Conservation (phyloP, 2,329 filamentous ascomycete genomes). For the Endocalyx cinctus region DNA sequence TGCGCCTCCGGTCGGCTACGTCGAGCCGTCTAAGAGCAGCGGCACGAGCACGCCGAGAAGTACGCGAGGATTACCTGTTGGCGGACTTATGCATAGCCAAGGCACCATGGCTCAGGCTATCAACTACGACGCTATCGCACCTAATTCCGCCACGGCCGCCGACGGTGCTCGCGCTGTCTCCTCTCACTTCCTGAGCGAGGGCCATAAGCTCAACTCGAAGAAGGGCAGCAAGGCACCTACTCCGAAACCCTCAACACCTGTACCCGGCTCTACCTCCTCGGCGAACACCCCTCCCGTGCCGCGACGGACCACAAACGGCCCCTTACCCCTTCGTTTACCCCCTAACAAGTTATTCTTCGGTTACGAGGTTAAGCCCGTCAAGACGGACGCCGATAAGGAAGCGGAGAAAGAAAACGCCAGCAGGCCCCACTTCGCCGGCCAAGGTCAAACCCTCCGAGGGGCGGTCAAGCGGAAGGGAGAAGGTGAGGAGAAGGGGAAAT, state of each 20-base stretch:
- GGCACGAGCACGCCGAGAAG: slow-evolving; percentile 86
- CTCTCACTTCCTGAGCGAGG: slow-evolving; percentile 75
- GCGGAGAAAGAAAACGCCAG: slow-evolving; percentile 60
- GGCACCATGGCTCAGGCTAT: slow-evolving; percentile 98
- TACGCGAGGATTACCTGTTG: slow-evolving; percentile 57
- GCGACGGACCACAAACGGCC: slow-evolving; percentile 63
- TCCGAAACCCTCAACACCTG: slow-evolving; percentile 69
- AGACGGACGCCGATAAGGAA: slow-evolving; percentile 68
- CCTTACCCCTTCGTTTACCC: slow-evolving; percentile 77
- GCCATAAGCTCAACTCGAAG: slow-evolving; percentile 78
- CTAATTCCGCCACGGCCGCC: slow-evolving; percentile 63
- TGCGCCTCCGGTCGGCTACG: slow-evolving; percentile 87
- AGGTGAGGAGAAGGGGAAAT: slow-evolving; percentile 41
- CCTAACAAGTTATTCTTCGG: slow-evolving; percentile 95
- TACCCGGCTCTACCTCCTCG: slow-evolving; percentile 54
- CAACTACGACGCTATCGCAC: slow-evolving; percentile 89
- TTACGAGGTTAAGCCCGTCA: slow-evolving; percentile 85
- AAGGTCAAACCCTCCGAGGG: slow-evolving; percentile 73
- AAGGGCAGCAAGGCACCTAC: slow-evolving; percentile 73
- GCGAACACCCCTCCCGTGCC: slow-evolving; percentile 31
- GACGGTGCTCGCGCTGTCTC: slow-evolving; percentile 40
- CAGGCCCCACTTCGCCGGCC: slow-evolving; percentile 74
- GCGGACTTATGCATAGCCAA: slow-evolving; percentile 74
- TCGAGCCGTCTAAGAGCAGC: slow-evolving; percentile 73
- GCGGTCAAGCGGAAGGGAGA: slow-evolving; percentile 67